Base-by-base conservation (phyloP, 495 filamentous ascomycete species). In the Jackrogersella multiformis region DNA sequence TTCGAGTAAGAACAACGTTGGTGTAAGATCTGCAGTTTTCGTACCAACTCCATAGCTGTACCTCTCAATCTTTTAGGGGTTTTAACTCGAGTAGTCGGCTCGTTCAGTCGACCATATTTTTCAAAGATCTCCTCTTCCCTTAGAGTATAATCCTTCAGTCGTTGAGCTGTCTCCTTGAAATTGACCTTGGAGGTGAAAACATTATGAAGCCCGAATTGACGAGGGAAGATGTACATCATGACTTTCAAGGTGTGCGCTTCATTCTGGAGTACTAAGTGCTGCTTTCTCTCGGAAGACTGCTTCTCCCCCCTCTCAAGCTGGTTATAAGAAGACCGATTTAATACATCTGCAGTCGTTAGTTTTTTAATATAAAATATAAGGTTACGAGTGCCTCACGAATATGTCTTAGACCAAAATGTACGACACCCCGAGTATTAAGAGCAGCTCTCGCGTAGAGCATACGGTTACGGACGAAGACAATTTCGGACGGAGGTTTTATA, bases 151-250 rank as follows among this genome's bases (percentile, higher is more conserved):
- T 95, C 91, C 66, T 92, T 94, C 68, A 93, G 87, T 28, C 83
- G 82, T 49, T 92, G 88, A 0, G 82, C 78, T 0, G 87, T 92
- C 62, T 93, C 86, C 26, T 76, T 85, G 13, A 70, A 73, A 69
- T 94, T 84, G 12, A 89, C 80, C 9, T 79, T 73, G 1, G 86
- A 87, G 0, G 90, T 91, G 69, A 98, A 97, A n/a, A 90, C 92
- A 77, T 97, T 99, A 67, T 94, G 91, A 10, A 99, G 79, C 2
- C 87, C 87, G 72, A 96, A 97, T 73, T 98, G 93, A 16, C 90
- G 84, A 28, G 95, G 95, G 66, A 99, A 99, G 1, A 99, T 88
- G 75, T 99, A 94, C 78, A 92, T 93, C 86, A 97, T 86, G 23
- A 97, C 78, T 61, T 90, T 92, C 5, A 89, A 70, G 0, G 87